phyloP scores from a whole-genome alignment of 2,329 filamentous ascomycete genomes.

The Penicillium frequentans region DNA sequence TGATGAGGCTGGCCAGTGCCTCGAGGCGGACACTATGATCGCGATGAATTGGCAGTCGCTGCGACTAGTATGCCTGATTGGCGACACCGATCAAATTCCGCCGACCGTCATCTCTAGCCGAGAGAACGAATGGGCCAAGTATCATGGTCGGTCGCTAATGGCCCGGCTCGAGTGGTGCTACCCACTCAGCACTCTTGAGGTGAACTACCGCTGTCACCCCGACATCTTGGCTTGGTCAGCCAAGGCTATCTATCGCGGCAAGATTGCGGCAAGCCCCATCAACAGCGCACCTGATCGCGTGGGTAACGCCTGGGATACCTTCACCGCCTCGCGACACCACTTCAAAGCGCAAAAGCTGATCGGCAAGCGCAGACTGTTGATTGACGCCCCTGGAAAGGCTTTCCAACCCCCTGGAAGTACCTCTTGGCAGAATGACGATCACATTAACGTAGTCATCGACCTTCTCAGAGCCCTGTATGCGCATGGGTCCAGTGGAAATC shows the following conservation, averaged over 20 bases:
- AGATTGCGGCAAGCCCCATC: no score
- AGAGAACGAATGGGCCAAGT: constrained; percentile 8
- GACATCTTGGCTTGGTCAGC: not conserved
- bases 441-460: no score
- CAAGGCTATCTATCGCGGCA: not conserved
- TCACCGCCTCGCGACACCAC: no score
- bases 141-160: constrained; percentile 5
- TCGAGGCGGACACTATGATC: constrained; percentile 15
- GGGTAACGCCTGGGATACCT: no score
- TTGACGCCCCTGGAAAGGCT: no score
- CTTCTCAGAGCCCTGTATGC: no score
- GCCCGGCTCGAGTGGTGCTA: not conserved
- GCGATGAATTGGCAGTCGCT: constrained; percentile 5
- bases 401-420: no score
- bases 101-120: constrained; percentile 9
- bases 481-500: no score
- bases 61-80: constrained; percentile 8
- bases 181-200: not conserved
- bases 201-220: not conserved
- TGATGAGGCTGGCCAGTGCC: constrained; percentile 15
- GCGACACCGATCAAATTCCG: constrained; percentile 11
- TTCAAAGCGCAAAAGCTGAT: no score
- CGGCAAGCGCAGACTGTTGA: no score
- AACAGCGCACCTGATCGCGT: no score
- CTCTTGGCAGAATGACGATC: no score